phyloP scores from a whole-genome alignment of 208 protist genomes.

The Tetramitus jugosus region DNA sequence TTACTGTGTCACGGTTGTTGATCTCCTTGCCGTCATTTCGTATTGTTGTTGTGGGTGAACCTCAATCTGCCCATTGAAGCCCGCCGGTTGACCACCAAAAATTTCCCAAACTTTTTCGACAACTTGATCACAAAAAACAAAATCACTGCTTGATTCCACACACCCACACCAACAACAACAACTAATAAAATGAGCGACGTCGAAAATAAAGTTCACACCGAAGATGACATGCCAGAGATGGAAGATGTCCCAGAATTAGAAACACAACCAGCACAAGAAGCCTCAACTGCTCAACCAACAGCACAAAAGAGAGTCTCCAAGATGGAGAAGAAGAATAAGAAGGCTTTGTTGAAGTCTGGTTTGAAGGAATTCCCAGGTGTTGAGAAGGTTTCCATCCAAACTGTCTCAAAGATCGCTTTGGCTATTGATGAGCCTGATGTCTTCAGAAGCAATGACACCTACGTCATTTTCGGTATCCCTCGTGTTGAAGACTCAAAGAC shows the following conservation, averaged over 20 bases:
- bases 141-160: too few species aligned
- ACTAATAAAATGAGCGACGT: background rate
- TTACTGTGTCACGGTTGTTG: too few species aligned
- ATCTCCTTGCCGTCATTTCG: too few species aligned
- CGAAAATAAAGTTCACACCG: background rate
- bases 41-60: too few species aligned
- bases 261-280: background rate
- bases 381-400: conserved; percentile 58
- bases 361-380: conserved; percentile 56
- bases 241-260: background rate
- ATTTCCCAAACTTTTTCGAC: too few species aligned
- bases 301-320: conserved; percentile 1
- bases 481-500: conserved; percentile 60
- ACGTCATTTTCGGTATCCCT: conserved; percentile 74
- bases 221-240: background rate
- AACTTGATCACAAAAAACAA: too few species aligned
- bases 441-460: conserved; percentile 59
- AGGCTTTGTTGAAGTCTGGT: conserved; percentile 66
- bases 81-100: too few species aligned
- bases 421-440: conserved; percentile 68
- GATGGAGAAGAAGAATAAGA: conserved; percentile 70
- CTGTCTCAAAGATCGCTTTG: conserved; percentile 44
- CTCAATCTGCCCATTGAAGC: too few species aligned
- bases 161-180: background rate
- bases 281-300: too few species aligned